These are phyloP conservation scores for Heliamphora exappendiculata DNA, from an alignment of 148 eudicot species.

Conservation along the genomic window DNA sequence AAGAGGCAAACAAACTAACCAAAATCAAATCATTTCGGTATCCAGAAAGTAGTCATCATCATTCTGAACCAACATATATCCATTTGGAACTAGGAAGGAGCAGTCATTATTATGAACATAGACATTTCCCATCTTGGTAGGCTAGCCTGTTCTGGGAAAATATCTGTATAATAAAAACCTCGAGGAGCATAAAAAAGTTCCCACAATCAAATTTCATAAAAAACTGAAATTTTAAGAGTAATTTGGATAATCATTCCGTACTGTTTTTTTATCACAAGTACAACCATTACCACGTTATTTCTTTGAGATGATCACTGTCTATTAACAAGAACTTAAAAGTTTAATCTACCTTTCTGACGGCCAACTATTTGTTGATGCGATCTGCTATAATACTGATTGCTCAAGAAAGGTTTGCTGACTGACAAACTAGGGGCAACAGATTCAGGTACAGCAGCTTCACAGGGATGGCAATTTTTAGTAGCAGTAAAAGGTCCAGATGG, in stretches of 20 bases:
- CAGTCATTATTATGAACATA: background rate
- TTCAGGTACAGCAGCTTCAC: constrained; percentile 38
- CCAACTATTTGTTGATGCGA: constrained; percentile 47
- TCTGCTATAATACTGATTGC: constrained; percentile 47
- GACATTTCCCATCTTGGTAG: background rate
- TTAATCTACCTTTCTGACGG: constrained; percentile 66
- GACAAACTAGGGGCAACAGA: constrained; percentile 29
- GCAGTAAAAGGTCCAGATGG: constrained; percentile 24
- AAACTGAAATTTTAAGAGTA: background rate
- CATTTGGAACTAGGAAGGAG: background rate
- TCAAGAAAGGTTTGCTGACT: constrained; percentile 39
- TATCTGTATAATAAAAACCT: background rate
- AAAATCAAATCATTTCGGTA: background rate
- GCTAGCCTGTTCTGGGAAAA: background rate
- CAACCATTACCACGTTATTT: background rate
- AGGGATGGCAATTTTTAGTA: constrained; percentile 30
- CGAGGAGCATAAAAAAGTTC: background rate
- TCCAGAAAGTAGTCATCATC: background rate
- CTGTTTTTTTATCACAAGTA: background rate
- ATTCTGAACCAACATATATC: background rate
- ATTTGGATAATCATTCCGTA: background rate
- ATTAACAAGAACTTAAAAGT: background rate
- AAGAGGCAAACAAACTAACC: background rate
- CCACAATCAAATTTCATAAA: background rate
- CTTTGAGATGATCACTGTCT: background rate